A percentile compares a stretch with the other conserved stretches of the same genome.
Evolutionary conservation across 2,329 filamentous ascomycete genomes (phyloP).

Genomic region (Graphilbum sp.): DNA sequence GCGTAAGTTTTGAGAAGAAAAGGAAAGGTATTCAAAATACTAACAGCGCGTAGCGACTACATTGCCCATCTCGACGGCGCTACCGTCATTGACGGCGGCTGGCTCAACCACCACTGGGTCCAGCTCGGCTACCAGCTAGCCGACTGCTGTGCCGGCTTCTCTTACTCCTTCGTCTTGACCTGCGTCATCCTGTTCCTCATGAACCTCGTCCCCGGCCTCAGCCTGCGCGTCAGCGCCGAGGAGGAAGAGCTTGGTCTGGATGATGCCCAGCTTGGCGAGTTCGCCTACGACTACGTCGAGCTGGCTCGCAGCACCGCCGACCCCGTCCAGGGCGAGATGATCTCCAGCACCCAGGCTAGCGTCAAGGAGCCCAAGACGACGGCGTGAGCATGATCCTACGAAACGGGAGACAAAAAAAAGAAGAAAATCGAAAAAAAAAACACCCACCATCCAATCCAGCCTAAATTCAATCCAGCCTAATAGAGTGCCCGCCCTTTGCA

Average conservation of each 20-base stretch:
- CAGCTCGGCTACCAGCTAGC: slow-evolving; percentile 58
- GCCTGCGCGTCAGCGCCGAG: slow-evolving; percentile 48
- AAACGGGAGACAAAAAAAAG: not conserved
- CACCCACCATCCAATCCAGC: too few species aligned
- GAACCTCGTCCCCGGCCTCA: slow-evolving; percentile 55
- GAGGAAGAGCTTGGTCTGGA: slow-evolving; percentile 56
- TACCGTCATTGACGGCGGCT: slow-evolving; percentile 41
- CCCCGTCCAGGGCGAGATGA: slow-evolving; percentile 5
- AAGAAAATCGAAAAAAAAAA: not conserved
- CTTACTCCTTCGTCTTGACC: slow-evolving; percentile 50
- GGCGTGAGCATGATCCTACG: not conserved
- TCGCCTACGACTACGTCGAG: slow-evolving; percentile 74
- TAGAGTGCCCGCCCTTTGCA: too few species aligned
- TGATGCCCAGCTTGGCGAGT: slow-evolving; percentile 65
- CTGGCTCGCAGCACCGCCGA: slow-evolving; percentile 43
- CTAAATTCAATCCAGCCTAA: too few species aligned
- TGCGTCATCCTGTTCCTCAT: slow-evolving; percentile 54
- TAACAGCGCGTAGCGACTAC: slow-evolving; percentile 34
- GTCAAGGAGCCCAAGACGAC: slow-evolving; percentile 6
- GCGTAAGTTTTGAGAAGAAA: slow-evolving; percentile 37
- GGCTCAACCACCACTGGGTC: slow-evolving; percentile 54
- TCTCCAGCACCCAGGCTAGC: slow-evolving; percentile 10
- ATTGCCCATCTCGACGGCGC: slow-evolving; percentile 60
- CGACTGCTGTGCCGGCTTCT: slow-evolving; percentile 46
- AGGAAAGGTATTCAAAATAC: too few species aligned